Evolutionary conservation across 371 early-diverging fungal species (phyloP).

Genomic region (Lichtheimia hyalospora): DNA sequence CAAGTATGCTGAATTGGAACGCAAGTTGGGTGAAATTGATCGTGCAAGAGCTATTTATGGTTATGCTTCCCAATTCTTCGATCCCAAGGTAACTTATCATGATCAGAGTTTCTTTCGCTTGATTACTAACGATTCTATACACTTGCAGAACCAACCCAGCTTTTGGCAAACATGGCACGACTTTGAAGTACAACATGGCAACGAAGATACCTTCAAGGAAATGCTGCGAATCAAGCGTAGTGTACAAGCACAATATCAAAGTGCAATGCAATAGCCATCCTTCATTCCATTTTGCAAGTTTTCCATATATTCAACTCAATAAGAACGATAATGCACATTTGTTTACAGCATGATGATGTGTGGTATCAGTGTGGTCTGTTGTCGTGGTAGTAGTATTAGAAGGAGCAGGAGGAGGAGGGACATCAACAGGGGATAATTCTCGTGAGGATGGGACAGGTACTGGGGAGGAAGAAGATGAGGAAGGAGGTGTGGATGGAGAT

Average conservation of each 20-base stretch:
- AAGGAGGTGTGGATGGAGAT: no score
- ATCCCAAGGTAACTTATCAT: conserved; percentile 69
- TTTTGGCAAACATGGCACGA: conserved; percentile 96
- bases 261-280: conserved; percentile 20
- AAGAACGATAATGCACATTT: conserved; percentile 12
- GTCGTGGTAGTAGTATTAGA: no score
- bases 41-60: conserved; percentile 92
- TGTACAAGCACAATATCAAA: conserved; percentile 48
- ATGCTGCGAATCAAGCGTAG: conserved; percentile 95
- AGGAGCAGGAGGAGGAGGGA: no score
- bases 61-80: conserved; percentile 87
- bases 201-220: conserved; percentile 97
- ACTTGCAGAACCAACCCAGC: conserved; percentile 51
- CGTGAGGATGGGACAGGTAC: no score
- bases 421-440: no score
- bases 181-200: conserved; percentile 96
- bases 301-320: conserved; percentile 7
- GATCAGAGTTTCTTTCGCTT: background rate
- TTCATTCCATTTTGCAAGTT: background rate
- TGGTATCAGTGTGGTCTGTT: background rate
- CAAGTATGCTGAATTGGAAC: conserved; percentile 87
- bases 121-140: background rate
- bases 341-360: conserved; percentile 4
- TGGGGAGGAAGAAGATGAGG: no score
- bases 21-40: conserved; percentile 92